Evolutionary conservation across 176 grass and related monocot genomes (phyloP).

Genomic region (Metroxylon sagu): DNA sequence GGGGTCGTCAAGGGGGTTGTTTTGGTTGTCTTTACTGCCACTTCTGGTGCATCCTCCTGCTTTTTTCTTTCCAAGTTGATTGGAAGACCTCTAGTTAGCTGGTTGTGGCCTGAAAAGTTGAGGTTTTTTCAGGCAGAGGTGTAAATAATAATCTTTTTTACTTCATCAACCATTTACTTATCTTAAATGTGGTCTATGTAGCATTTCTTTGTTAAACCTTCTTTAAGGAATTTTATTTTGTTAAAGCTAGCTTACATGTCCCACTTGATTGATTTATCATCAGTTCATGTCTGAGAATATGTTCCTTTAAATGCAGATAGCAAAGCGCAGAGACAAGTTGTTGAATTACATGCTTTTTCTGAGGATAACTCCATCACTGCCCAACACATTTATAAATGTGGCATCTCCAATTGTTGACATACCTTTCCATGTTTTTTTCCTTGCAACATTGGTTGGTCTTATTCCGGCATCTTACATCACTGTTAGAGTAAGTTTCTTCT

Average conservation of each 20-base stretch:
- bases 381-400: constrained; percentile 17
- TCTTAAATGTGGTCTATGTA: too few species aligned
- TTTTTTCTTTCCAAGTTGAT: constrained; percentile 17
- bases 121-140: constrained; percentile 14
- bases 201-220: too few species aligned
- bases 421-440: constrained; percentile 8
- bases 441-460: constrained; percentile 7
- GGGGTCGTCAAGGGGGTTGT: constrained; percentile 6
- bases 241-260: not conserved
- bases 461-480: constrained; percentile 12
- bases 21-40: constrained; percentile 12
- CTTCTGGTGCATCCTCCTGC: constrained; percentile 18
- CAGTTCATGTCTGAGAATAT: too few species aligned
- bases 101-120: constrained; percentile 19
- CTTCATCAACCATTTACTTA: not conserved
- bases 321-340: constrained; percentile 2
- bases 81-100: constrained; percentile 13
- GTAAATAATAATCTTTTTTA: not conserved
- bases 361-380: constrained; percentile 8
- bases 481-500: constrained; percentile 2
- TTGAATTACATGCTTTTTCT: constrained; percentile 19
- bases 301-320: constrained; percentile 2
- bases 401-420: constrained; percentile 16
- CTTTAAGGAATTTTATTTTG: not conserved
- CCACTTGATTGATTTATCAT: not conserved